Evolutionary conservation across 768 basidiomycete genomes (phyloP), one percentile per base, ranked within the genome.

Genomic region (Boletus rubescentipes): DNA sequence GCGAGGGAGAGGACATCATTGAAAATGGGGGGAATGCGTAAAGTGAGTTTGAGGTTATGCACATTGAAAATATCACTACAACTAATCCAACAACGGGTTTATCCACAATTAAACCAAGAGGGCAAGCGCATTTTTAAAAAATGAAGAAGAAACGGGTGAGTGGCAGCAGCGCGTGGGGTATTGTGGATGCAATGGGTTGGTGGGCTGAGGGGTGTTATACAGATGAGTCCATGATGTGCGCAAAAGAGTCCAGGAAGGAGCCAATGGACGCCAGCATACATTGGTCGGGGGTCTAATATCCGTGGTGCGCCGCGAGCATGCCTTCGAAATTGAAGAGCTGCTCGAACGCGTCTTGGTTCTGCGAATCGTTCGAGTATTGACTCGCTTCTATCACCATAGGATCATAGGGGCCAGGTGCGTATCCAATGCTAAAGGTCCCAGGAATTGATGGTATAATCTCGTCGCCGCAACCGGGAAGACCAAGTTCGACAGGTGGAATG

Each of bases 401-500:
- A 26, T 73, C 67, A 44, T 64, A 67, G 35, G 63, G 53, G 15
- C 59, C 46, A 8, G 66, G 50, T 5, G 59, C 15, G 41, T 71
- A 69, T 36, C 57, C 64, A 32, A 66, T 48, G 58, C 43, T 40
- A 49, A 61, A 65, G 38, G 53, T 21, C 0, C 60, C 61, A 41
- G 58, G 49, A 3, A 51, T 26, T 9, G 50, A 29, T 31, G 56
- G 37, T 51, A 62, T 30, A 4, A 63, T 44, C n/a, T 65, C 61
- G 40, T 69, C 57, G 32, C 74, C 74, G 42, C 72, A 77, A 40
- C 81, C 82, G 44, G 79, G 74, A 55, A 80, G 64, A 15, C 81
- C 82, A 49, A 87, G 73, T 57, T 86, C 79, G 66, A 87, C 78
- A 0, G 85, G 80, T 2, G 85, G 86, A 58, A 89, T 89, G 21